phyloP scores from a whole-genome alignment of 1,284 basidiomycete species.

The Fomes fomentarius region DNA sequence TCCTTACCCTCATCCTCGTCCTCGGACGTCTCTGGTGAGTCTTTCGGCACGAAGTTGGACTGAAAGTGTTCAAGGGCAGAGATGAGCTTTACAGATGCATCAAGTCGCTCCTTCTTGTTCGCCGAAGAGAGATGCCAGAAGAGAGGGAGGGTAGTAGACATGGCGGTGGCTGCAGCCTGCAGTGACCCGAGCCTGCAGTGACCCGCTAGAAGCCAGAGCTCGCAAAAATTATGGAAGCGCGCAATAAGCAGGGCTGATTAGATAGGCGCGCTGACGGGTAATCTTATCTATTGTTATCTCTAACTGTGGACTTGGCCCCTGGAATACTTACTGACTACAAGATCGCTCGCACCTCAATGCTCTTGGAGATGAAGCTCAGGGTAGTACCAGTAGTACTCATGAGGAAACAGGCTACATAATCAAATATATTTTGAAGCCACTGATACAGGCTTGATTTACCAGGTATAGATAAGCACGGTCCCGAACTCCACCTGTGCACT shows the following conservation, averaged over 20 bases:
- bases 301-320: neutral
- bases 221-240: slow-evolving; percentile 22
- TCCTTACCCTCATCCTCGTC: slow-evolving; percentile 41
- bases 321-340: too few species aligned
- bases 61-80: slow-evolving; percentile 84
- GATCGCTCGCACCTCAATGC: too few species aligned
- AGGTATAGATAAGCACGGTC: neutral
- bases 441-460: neutral
- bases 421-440: too few species aligned
- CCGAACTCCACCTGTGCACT: neutral
- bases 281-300: slow-evolving; percentile 14
- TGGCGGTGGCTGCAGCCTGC: slow-evolving; percentile 32
- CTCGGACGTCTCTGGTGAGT: slow-evolving; percentile 40
- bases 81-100: slow-evolving; percentile 87
- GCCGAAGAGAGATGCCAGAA: slow-evolving; percentile 95
- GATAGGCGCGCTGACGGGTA: slow-evolving; percentile 10
- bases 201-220: too few species aligned
- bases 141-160: slow-evolving; percentile 86
- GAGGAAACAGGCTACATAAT: too few species aligned
- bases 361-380: too few species aligned
- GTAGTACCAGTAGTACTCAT: too few species aligned
- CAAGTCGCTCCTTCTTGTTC: slow-evolving; percentile 78
- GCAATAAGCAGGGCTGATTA: slow-evolving; percentile 2
- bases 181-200: too few species aligned
- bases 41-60: slow-evolving; percentile 54